Evolutionary conservation across 1,139 yeast species (phyloP), one percentile per base, ranked within the genome.

Genomic region (Blastobotrys indianensis): DNA sequence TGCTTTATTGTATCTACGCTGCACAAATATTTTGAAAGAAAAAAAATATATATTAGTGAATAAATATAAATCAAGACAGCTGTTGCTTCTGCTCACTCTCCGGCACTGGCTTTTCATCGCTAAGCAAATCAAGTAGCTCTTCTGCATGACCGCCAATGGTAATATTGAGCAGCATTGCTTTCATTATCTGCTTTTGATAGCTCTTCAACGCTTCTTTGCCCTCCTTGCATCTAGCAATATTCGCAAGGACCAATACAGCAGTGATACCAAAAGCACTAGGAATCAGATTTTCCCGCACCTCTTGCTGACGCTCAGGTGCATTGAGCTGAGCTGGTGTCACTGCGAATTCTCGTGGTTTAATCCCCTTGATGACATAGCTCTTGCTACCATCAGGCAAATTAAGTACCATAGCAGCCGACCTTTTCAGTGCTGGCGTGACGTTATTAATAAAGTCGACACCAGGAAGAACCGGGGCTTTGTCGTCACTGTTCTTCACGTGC

Each of bases 371-470:
- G 42, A 92, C 87, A 60, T 92, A 92, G 63, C 83, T 83, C 59
- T 86, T 82, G 55, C 78, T 76, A 7, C 82, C 82, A 31, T 76
- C 76, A 1, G 75, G 73, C 11, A 59, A 52, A 31, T 72, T 64
- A 49, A 90, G 79, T 13, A 92, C 97, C 90, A 88, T 88, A 1
- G 98, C 97, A 48, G 87, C 85, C 1, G 96, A 87, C 56, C 81
- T 79, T n/a, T 87, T 83, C 64, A 90, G 90, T 0, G 97, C 96
- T 49, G 80, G 79, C 23, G 92, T 82, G 11, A 92, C 97, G 61
- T 92, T 92, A 60, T 90, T 88, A 61, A 92, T 92, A 62, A 92
- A 92, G 56, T 92, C 97, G 15, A 94, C 97, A 0, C 98, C 98
- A 1, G 97, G 95, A 40, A 92, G 73, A 42, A 92, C 71, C 50